phyloP scores from a whole-genome alignment of 495 filamentous ascomycete species.

The Talaromyces adpressus region DNA sequence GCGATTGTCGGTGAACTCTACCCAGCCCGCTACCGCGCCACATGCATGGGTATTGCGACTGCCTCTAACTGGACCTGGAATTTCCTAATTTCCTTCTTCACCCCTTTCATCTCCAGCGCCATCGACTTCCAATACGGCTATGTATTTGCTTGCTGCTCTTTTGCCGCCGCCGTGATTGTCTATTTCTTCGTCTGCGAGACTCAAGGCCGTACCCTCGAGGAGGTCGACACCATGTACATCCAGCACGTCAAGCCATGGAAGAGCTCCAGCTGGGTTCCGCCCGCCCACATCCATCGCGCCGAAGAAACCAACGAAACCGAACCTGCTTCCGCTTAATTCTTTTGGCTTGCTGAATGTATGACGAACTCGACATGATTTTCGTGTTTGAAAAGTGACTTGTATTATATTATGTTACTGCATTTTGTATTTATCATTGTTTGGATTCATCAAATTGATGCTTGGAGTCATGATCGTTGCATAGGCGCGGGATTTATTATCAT shows the following conservation, averaged over 20 bases:
- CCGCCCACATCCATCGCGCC: conserved; percentile 25
- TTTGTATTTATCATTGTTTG: not conserved
- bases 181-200: conserved; percentile 78
- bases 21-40: conserved; percentile 67
- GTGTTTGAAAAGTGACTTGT: not conserved
- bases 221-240: conserved; percentile 83
- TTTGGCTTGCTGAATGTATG: no score
- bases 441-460: not conserved
- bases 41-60: conserved; percentile 70
- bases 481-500: not conserved
- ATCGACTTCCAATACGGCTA: conserved; percentile 76
- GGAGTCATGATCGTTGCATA: not conserved
- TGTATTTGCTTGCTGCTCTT: conserved; percentile 67
- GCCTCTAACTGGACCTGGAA: conserved; percentile 88
- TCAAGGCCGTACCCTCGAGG: conserved; percentile 61
- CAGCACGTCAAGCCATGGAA: conserved; percentile 61
- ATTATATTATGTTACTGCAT: not conserved
- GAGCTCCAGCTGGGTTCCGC: conserved; percentile 51
- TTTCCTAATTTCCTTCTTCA: conserved; percentile 81
- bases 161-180: conserved; percentile 55
- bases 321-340: not conserved
- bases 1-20: conserved; percentile 75
- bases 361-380: not conserved
- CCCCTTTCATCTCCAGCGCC: conserved; percentile 60
- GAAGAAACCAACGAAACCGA: not conserved